Conservation (phyloP, 352 stramenopile genomes). For the Pythium phragmitis region DNA sequence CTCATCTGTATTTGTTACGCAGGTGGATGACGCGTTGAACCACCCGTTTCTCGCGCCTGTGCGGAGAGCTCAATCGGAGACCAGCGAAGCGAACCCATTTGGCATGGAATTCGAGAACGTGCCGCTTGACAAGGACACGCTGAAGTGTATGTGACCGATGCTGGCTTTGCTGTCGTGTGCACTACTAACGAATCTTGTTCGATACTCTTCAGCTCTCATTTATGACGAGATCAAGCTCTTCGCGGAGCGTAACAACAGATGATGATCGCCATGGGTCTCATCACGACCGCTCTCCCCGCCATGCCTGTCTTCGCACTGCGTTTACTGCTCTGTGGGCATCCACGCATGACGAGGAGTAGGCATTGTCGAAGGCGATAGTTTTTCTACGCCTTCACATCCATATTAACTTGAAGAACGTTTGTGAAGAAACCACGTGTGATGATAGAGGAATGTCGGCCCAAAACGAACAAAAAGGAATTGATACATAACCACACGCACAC, state of each 20-base stretch:
- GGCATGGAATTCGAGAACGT: constrained; percentile 90
- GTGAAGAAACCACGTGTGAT: background rate
- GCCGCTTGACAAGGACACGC: constrained; percentile 71
- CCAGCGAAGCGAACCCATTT: constrained; percentile 73
- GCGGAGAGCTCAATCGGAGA: constrained; percentile 69
- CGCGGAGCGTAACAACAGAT: constrained; percentile 66
- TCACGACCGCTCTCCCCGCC: background rate
- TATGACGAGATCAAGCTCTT: constrained; percentile 89
- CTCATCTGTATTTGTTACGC: constrained; percentile 9
- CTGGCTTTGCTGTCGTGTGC: background rate
- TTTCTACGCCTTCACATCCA: background rate
- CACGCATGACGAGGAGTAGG: background rate
- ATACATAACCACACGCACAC: constrained; percentile 3
- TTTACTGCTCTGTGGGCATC: background rate
- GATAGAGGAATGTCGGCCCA: constrained; percentile 3
- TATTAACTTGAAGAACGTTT: constrained; percentile 15
- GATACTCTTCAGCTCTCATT: constrained; percentile 55
- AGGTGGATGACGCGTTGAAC: constrained; percentile 82
- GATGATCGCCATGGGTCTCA: constrained; percentile 18
- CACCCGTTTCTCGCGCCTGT: constrained; percentile 85
- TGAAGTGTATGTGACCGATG: constrained; percentile 62
- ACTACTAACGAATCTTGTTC: background rate
- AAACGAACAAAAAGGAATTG: constrained; percentile 13
- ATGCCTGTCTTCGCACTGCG: background rate
- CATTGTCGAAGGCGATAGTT: background rate